These are phyloP conservation scores for Jackrogersella multiformis DNA, from an alignment of 495 filamentous ascomycete genomes.

Conservation along the genomic window DNA sequence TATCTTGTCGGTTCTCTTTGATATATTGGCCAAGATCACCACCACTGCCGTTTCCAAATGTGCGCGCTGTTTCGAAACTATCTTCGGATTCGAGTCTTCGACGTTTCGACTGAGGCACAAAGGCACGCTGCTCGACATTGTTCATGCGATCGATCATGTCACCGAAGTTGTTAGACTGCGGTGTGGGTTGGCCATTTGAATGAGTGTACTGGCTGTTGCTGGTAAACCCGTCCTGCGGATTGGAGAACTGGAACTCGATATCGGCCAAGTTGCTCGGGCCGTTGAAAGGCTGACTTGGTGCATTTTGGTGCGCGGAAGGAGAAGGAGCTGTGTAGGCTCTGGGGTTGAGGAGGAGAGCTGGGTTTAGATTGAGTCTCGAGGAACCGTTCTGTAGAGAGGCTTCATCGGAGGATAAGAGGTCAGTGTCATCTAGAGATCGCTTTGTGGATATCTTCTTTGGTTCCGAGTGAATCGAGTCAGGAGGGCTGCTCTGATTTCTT, in stretches of 20 bases:
- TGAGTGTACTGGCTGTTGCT: constrained; percentile 15
- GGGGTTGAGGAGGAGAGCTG: constrained; percentile 52
- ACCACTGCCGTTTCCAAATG: constrained; percentile 57
- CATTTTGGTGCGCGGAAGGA: constrained; percentile 19
- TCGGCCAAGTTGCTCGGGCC: constrained; percentile 27
- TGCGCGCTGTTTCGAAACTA: constrained; percentile 50
- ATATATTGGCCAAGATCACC: constrained; percentile 72
- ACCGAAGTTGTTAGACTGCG: constrained; percentile 50
- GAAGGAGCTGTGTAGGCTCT: constrained; percentile 36
- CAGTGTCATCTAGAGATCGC: constrained; percentile 22
- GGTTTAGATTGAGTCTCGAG: constrained; percentile 43
- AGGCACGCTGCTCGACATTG: constrained; percentile 70
- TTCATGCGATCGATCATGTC: constrained; percentile 74
- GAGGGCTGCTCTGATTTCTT: constrained; percentile 6
- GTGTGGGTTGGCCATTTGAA: constrained; percentile 12
- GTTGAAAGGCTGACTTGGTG: constrained; percentile 14
- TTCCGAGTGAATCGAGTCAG: constrained; percentile 4
- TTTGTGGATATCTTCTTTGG: constrained; percentile 16
- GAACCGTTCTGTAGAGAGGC: constrained; percentile 39
- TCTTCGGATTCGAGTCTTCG: constrained; percentile 65
- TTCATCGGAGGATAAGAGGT: constrained; percentile 14
- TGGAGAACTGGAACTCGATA: constrained; percentile 56
- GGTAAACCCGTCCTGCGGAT: constrained; percentile 39
- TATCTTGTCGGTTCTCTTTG: constrained; percentile 63
- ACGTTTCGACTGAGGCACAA: constrained; percentile 68